Evolutionary conservation across 306 rosid species (phyloP).

Genomic region (Sophora flavescens): DNA sequence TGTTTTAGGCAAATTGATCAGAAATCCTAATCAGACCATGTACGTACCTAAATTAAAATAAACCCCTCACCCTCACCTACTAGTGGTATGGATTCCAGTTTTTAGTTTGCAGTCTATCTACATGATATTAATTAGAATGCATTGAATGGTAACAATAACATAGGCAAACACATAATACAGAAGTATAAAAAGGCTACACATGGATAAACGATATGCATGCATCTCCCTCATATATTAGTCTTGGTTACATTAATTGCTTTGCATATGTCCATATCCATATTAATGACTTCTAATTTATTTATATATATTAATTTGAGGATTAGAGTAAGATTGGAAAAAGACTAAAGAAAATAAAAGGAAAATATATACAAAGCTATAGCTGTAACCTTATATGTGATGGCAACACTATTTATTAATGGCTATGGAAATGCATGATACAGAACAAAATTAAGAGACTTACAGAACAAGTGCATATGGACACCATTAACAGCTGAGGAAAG

Average conservation of each 20-base stretch:
- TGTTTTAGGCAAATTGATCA: background rate
- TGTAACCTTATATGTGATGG: slow-evolving; percentile 43
- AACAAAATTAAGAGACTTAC: slow-evolving; percentile 45
- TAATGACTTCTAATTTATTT: slow-evolving; percentile 35
- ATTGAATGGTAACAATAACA: slow-evolving; percentile 45
- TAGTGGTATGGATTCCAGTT: slow-evolving; percentile 11
- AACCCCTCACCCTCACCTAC: slow-evolving; percentile 33
- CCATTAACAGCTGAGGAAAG: slow-evolving; percentile 43
- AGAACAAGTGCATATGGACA: slow-evolving; percentile 52
- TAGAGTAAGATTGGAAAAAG: slow-evolving; percentile 24
- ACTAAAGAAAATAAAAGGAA: slow-evolving; percentile 30
- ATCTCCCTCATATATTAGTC: slow-evolving; percentile 45
- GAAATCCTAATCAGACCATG: slow-evolving; percentile 7
- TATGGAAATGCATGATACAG: slow-evolving; percentile 32
- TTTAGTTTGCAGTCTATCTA: background rate
- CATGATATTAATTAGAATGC: slow-evolving; percentile 38
- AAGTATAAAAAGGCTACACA: slow-evolving; percentile 33
- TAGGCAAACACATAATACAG: slow-evolving; percentile 31
- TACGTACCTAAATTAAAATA: slow-evolving; percentile 25
- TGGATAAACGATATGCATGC: slow-evolving; percentile 44
- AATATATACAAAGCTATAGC: slow-evolving; percentile 43
- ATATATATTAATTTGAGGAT: slow-evolving; percentile 20
- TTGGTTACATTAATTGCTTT: slow-evolving; percentile 53
- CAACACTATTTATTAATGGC: slow-evolving; percentile 37
- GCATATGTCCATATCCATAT: slow-evolving; percentile 49